These are phyloP conservation scores for Acacia crassicarpa DNA, from an alignment of 306 rosid genomes.

Conservation along the genomic window DNA sequence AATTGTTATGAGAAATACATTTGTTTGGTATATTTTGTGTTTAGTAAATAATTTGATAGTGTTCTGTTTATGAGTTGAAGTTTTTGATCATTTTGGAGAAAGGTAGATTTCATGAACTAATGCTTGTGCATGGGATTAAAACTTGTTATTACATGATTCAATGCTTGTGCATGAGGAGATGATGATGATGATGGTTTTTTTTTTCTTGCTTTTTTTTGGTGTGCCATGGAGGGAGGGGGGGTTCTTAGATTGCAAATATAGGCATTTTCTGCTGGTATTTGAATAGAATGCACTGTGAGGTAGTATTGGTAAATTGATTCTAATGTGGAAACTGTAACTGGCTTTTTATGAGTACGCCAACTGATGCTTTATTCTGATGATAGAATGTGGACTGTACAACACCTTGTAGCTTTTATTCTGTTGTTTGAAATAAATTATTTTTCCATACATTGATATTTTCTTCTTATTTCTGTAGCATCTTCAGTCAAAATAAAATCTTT, in stretches of 20 bases:
- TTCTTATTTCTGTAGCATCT: neutral
- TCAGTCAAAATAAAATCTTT: neutral
- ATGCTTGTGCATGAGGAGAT: neutral
- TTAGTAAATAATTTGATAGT: constrained; percentile 18
- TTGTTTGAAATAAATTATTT: neutral
- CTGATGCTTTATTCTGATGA: constrained; percentile 16
- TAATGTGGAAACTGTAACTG: neutral
- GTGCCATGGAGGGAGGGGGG: neutral
- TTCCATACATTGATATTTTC: neutral
- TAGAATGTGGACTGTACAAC: constrained; percentile 14
- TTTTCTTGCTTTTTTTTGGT: too few relatives aligned
- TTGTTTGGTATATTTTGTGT: constrained; percentile 13
- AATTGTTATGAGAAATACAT: constrained; percentile 2
- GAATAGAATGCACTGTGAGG: neutral
- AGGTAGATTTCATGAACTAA: constrained; percentile 17
- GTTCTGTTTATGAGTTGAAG: constrained; percentile 19
- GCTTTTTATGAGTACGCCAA: neutral
- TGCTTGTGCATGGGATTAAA: constrained; percentile 19
- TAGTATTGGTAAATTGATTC: constrained; percentile 7
- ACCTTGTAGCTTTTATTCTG: constrained; percentile 7
- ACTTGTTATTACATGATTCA: constrained; percentile 3
- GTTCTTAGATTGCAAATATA: neutral
- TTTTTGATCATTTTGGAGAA: constrained; percentile 6
- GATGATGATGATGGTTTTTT: too few relatives aligned
- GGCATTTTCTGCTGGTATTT: constrained; percentile 2